Evolutionary conservation across 495 filamentous ascomycete species (phyloP), one percentile per base, ranked within the genome.

Genomic region (Hypoxylon crocopeplum): DNA sequence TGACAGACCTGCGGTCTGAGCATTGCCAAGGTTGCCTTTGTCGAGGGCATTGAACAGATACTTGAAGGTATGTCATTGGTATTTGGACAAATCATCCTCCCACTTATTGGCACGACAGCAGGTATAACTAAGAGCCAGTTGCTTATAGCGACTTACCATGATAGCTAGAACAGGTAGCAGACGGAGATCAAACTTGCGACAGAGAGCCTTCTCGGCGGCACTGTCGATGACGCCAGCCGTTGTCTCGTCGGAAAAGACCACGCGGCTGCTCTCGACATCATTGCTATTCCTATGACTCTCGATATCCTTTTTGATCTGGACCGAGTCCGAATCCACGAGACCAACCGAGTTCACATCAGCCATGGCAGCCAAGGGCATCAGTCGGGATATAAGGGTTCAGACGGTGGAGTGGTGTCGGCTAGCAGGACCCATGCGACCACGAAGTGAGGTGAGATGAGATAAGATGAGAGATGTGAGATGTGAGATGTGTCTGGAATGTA

Each of bases 11-110:
- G 66, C 85, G 0, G 88, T 90, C 69, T 91, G 82, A 10, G 88
- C 88, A 65, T 91, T 91, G 47, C 84, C 82, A 24, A 89, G 60
- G 57, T 89, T 89, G 7, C 82, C 82, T 56, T 88, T 88, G 64
- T 88, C 86, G n/a, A 88, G 75, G 15, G 77, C 76, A 65, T 86
- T 86, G 72, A 86, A 85, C 24, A 86, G 72, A 60, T 87, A 69
- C 69, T 65, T 72, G 21, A 41, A 41, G 53, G 13, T 16, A 16
- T 1, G 22, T 33, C 15, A 48, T 61, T 50, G 48, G 39, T 15
- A 30, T 21, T 24, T 5, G 37, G 3, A 10, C 25, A n/a, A n/a
- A n/a, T n/a, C n/a, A n/a, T n/a, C n/a, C n/a, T n/a, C n/a, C n/a
- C n/a, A n/a, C n/a, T n/a, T n/a, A n/a, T n/a, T n/a, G n/a, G n/a